Evolutionary conservation across 352 stramenopile genomes (phyloP), one percentile per base, ranked within the genome.

Genomic region (Globisporangium irregulare): DNA sequence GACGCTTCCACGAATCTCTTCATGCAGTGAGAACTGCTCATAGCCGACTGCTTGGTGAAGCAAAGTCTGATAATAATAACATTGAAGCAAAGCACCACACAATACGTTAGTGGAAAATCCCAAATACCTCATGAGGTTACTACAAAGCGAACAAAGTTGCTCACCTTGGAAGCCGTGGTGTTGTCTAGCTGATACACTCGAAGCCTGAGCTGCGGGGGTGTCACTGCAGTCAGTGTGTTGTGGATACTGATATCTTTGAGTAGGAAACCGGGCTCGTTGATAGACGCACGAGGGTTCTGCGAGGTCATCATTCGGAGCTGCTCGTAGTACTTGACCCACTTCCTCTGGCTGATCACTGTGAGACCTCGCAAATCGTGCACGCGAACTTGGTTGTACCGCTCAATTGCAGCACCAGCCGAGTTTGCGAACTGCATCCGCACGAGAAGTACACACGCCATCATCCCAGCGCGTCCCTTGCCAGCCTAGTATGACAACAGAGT

Each of bases 401-500:
- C 79, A 54, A 92, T 90, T 1, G 84, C 84, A 1, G 76, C 73
- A 2, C 48, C 67, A 0, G 84, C 82, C 1, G 81, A 79, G 25
- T 72, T 59, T 0, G 68, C 72, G 48, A 78, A 91, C 10, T 76
- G 66, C 85, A 93, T 91, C 34, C 81, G 81, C 5, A 91, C 43
- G 14, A 93, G 68, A n/a, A 93, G 68, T 69, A 89, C 87, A 60
- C 85, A 93, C 18, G 81, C 78, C 85, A 93, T 93, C 85, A 93
- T 93, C 1, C 85, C 85, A 24, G 82, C 85, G 57, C 85, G 71
- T 25, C 85, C 85, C 63, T 93, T 93, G 38, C 85, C 85, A 22
- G 85, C 85, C 80, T 87, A 18, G 5, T 18, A 46, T 46, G 0
- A 22, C 41, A 50, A 8, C 15, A 50, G 15, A 48, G 12, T 20